A percentile compares a stretch with the other conserved stretches of the same genome.
Conservation (phyloP, 2,329 filamentous ascomycete species). For the Sarocladium kiliense region DNA sequence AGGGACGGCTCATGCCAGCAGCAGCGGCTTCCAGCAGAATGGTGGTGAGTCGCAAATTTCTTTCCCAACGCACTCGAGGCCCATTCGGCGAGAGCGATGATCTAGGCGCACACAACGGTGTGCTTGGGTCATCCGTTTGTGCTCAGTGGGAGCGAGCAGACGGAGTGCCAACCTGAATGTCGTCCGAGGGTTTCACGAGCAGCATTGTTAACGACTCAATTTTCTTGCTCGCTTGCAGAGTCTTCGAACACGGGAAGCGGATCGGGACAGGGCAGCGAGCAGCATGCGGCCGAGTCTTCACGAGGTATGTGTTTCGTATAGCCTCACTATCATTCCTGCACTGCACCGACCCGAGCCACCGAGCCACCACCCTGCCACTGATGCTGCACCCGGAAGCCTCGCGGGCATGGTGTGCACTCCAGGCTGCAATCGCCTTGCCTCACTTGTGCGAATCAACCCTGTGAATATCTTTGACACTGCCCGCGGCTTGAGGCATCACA, state of each 20-base stretch:
- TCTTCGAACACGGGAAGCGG: neutral
- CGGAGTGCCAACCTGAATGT: neutral
- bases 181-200: conserved; percentile 1
- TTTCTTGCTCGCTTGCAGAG: neutral
- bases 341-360: neutral
- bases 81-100: neutral
- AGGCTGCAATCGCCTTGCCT: neutral
- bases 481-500: neutral
- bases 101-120: neutral
- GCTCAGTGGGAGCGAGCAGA: neutral
- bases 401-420: too few species aligned
- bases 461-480: neutral
- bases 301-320: neutral
- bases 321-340: neutral
- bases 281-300: neutral
- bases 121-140: neutral
- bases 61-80: neutral
- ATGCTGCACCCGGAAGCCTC: too few species aligned
- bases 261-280: neutral
- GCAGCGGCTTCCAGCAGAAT: neutral
- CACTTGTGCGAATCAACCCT: neutral
- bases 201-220: neutral
- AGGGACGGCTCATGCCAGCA: conserved; percentile 14
- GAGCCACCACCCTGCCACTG: neutral
- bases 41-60: neutral